Percentiles rank a stretch among this genome's conserved stretches.
Conservation (phyloP, 306 rosid genomes). For the Castanospermum australe region DNA sequence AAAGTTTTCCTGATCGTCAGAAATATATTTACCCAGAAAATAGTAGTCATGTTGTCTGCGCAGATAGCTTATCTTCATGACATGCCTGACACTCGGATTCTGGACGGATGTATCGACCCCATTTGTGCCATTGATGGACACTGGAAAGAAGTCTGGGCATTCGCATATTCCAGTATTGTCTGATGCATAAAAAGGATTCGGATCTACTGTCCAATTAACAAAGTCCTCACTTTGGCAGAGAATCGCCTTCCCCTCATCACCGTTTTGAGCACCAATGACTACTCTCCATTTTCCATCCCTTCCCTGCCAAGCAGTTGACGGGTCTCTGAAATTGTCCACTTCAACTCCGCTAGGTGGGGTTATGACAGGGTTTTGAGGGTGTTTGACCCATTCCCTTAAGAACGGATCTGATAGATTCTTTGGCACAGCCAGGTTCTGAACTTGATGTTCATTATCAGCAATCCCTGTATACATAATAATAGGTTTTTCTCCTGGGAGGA, state of each 20-base stretch:
- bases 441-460: conserved; percentile 31
- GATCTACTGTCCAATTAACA: conserved; percentile 35
- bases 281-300: conserved; percentile 45
- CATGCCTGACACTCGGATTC: conserved; percentile 36
- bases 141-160: conserved; percentile 63
- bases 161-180: conserved; percentile 46
- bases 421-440: conserved; percentile 47
- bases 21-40: conserved; percentile 46
- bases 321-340: conserved; percentile 45
- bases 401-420: conserved; percentile 48
- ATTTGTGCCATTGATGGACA: conserved; percentile 26
- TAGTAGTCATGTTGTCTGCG: conserved; percentile 32
- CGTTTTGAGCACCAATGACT: conserved; percentile 43
- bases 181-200: conserved; percentile 32
- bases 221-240: conserved; percentile 49
- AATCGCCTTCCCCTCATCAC: conserved; percentile 40
- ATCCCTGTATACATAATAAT: conserved; percentile 49
- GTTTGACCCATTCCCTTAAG: conserved; percentile 52
- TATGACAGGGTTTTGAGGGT: conserved; percentile 48
- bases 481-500: conserved; percentile 35
- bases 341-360: conserved; percentile 38
- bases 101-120: conserved; percentile 49
- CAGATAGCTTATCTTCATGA: conserved; percentile 51
- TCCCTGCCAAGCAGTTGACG: conserved; percentile 62
- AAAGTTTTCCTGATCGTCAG: conserved; percentile 35